phyloP scores from a whole-genome alignment of 176 grass and related monocot species.

The Cenchrus fungigraminus region DNA sequence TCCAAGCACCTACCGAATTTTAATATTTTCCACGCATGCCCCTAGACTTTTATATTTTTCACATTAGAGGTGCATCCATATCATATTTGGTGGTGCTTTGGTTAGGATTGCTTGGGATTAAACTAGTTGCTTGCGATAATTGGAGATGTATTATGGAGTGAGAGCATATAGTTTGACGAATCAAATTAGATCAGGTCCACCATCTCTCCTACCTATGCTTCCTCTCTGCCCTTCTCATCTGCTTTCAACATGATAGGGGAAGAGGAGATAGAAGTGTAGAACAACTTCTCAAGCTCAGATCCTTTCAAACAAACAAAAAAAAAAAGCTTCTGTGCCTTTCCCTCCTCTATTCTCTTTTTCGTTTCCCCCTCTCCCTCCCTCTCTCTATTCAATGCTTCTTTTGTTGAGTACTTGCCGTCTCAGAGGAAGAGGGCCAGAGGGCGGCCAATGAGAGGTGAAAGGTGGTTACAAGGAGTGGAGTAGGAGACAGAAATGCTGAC shows the following conservation, averaged over 20 bases:
- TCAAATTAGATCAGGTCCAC: constrained; percentile 6
- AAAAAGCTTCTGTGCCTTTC: constrained; percentile 39
- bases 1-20: constrained; percentile 4
- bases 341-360: constrained; percentile 48
- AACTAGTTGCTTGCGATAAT: constrained; percentile 33
- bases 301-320: constrained; percentile 6
- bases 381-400: constrained; percentile 70
- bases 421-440: constrained; percentile 55
- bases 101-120: constrained; percentile 34
- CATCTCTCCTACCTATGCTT: constrained; percentile 12
- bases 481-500: constrained; percentile 62
- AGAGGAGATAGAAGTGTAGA: constrained; percentile 38
- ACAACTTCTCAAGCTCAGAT: constrained; percentile 45
- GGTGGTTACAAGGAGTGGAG: constrained; percentile 69
- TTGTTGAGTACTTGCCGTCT: constrained; percentile 82
- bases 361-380: background rate
- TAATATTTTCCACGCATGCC: constrained; percentile 6
- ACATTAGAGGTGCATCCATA: constrained; percentile 14
- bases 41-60: constrained; percentile 37
- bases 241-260: constrained; percentile 13
- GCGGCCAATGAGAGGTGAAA: constrained; percentile 70
- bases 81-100: constrained; percentile 41
- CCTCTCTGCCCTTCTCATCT: background rate
- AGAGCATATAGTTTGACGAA: constrained; percentile 50
- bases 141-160: constrained; percentile 26